Base-by-base conservation (phyloP, 495 filamentous ascomycete genomes). In the Rusavskia elegans region DNA sequence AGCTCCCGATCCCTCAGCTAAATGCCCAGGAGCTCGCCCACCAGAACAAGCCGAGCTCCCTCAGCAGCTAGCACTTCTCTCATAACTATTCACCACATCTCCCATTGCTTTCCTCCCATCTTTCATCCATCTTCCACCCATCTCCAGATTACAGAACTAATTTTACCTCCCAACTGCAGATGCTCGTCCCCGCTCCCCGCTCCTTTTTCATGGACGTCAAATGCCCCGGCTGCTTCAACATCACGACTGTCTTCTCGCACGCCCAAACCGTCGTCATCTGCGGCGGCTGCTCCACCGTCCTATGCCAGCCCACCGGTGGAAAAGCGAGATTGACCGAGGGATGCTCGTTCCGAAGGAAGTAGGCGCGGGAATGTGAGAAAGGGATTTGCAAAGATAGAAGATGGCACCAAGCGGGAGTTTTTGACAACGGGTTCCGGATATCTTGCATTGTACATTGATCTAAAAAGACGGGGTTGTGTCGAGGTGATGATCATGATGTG, bases 151-250 rank as follows among this genome's bases (percentile, higher is more conserved):
- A n/a, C 3, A n/a, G 30, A 11, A 13, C 45, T 39, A 35, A 50
- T 35, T 37, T 29, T 48, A 17, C 40, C 35, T 30, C 19, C 7
- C 45, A 2, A 13, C 55, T 38, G 60, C 61, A 96, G 92, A 85
- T 78, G 52, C 83, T 98, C 64, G 92, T 98, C 65, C 92, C 92
- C 62, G 82, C 80, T 54, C 92, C 92, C 57, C 87, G 92, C 63
- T 95, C 89, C 61, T 98, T 97, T 83, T 98, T 98, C 82, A 98
- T 98, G 92, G 92, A 98, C 64, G 92, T 98, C 75, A 98, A 96
- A 80, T 98, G 92, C 83, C 92, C 90, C 66, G 92, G 92, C 65
- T 98, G 92, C 84, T 98, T 98, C 84, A 95, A 87, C 64, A 98
- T 98, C 81, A 98, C 92, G 66, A 96, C 90, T 69, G 92, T 98